phyloP scores from a whole-genome alignment of 495 filamentous ascomycete species.

The Darksidea phi region DNA sequence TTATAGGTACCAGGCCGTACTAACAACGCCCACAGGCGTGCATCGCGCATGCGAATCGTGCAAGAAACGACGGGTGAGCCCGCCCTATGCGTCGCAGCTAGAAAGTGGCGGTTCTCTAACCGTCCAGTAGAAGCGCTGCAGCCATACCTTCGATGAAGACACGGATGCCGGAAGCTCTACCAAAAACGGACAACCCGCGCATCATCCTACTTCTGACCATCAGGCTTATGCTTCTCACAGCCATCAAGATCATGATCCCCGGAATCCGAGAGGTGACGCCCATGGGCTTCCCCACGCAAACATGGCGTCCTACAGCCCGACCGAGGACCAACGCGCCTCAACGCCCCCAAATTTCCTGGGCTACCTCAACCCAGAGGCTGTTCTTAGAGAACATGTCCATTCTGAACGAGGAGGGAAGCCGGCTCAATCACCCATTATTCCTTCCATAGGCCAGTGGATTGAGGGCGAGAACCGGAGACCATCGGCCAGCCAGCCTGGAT shows the following conservation, averaged over 20 bases:
- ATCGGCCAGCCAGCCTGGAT: conserved; percentile 5
- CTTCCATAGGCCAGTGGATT: conserved; percentile 34
- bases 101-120: conserved; percentile 19
- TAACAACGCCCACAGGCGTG: conserved; percentile 17
- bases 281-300: conserved; percentile 9
- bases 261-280: conserved; percentile 3
- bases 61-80: conserved; percentile 39
- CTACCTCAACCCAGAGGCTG: conserved; percentile 39
- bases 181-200: conserved; percentile 20
- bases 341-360: conserved; percentile 38
- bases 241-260: conserved; percentile 17
- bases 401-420: conserved; percentile 26
- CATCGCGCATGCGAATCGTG: conserved; percentile 38
- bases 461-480: conserved; percentile 21
- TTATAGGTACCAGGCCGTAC: not conserved
- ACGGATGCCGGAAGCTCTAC: conserved; percentile 33
- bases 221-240: conserved; percentile 2
- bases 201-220: conserved; percentile 22
- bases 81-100: not conserved
- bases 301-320: conserved; percentile 22
- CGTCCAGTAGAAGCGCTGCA: conserved; percentile 37
- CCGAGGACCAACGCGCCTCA: conserved; percentile 18
- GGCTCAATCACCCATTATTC: conserved; percentile 13
- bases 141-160: conserved; percentile 39
- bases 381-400: conserved; percentile 34